Base-by-base conservation (phyloP, 2,329 filamentous ascomycete species). In the Aspergillus viridinutans region DNA sequence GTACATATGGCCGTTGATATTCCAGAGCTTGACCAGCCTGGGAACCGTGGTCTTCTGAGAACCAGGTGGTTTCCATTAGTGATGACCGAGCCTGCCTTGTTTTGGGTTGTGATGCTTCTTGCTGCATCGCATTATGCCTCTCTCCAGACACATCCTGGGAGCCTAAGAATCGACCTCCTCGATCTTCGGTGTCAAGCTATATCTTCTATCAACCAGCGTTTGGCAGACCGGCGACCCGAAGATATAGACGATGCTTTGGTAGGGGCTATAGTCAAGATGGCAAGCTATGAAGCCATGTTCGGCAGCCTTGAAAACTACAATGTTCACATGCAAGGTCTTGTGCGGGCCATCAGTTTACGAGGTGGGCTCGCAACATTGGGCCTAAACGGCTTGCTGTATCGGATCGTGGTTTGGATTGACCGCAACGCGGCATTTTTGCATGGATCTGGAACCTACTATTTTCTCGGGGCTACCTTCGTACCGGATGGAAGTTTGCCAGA, bases 201-300 rank as follows among this genome's bases (percentile, higher is more conserved):
- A 42, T 60, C 65, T 21, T 69, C 74, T 35, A 77, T 81, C 65
- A 80, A 79, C 57, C 58, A 67, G 4, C 69, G 70, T 9, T 67
- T 81, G 29, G 61, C 62, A n/a, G 63, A 70, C 43, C 63, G 69
- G 26, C 57, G 35, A 10, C 58, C 60, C 2, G 60, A 67, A 28
- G 61, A 62, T 4, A 65, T 74, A 6, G 75, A 67, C 58, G 78
- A 81, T 61, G 74, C 74, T 14, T 58, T 81, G 32, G 74, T 82
- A 52, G 77, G 75, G 8, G 79, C 80, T 2, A 78, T 81, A 3
- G 78, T 77, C 35, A 79, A 80, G 59, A 79, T 83, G 78, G 80
- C 79, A 9, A 77, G 75, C 58, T 82, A 80, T 63, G 80, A 83
- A 62, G 78, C 79, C n/a, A 76, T 81, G 58, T 80, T 77, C 60